These are phyloP conservation scores for Elsinoe perseae DNA, from an alignment of 2,329 filamentous ascomycete species.

Conservation along the genomic window DNA sequence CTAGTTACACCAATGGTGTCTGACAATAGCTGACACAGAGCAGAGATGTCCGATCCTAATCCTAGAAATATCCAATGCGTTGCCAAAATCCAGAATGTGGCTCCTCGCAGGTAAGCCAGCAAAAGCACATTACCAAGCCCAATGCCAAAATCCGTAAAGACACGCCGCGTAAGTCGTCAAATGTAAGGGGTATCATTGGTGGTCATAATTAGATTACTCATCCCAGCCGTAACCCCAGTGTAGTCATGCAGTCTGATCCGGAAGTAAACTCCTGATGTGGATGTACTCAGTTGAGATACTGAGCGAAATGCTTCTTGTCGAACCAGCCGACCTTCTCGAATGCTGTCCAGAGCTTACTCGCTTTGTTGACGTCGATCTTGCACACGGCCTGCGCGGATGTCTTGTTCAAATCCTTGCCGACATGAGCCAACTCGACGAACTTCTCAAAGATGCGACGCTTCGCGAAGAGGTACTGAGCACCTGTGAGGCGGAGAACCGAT, in stretches of 20 bases:
- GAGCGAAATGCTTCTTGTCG: conserved; percentile 33
- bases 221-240: neutral
- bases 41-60: neutral
- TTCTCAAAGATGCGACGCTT: conserved; percentile 86
- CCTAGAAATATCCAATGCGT: neutral
- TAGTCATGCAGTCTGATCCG: neutral
- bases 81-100: neutral
- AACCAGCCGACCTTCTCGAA: conserved; percentile 86
- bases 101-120: neutral
- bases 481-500: conserved; percentile 71
- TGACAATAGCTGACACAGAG: neutral
- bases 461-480: conserved; percentile 81
- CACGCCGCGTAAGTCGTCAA: neutral
- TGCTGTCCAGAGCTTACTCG: conserved; percentile 82
- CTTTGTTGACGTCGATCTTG: conserved; percentile 98
- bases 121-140: neutral
- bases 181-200: conserved; percentile 10
- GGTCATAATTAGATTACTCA: conserved; percentile 16
- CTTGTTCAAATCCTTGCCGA: conserved; percentile 81
- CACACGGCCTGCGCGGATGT: conserved; percentile 94
- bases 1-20: neutral
- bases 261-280: neutral
- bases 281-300: conserved; percentile 14
- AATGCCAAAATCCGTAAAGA: neutral
- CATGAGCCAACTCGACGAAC: conserved; percentile 57